phyloP scores from a whole-genome alignment of 2,329 filamentous ascomycete species.

The Byssochlamys sp. region DNA sequence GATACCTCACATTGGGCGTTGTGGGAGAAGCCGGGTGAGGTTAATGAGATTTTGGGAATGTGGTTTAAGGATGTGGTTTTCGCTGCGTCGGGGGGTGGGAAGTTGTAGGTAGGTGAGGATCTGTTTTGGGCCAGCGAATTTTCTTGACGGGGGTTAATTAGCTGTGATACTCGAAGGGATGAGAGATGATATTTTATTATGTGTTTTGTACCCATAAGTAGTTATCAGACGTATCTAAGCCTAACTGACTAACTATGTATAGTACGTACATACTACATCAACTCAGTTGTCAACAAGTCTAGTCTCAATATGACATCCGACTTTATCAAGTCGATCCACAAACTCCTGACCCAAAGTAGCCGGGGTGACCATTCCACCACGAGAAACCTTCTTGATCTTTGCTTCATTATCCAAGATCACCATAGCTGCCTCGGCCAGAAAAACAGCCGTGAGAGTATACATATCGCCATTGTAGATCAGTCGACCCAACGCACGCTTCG shows the following conservation, averaged over 20 bases:
- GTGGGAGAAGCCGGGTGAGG: constrained; percentile 59
- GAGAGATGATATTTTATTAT: no score
- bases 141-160: background rate
- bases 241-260: no score
- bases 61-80: constrained; percentile 56
- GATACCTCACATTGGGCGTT: constrained; percentile 72
- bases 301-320: constrained; percentile 34
- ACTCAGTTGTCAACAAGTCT: constrained; percentile 24
- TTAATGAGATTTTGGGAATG: constrained; percentile 58
- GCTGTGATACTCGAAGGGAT: no score
- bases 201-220: no score
- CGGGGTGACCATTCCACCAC: constrained; percentile 41
- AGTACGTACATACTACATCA: no score
- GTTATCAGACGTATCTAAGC: no score
- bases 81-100: constrained; percentile 34
- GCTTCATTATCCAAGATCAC: constrained; percentile 35
- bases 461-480: constrained; percentile 33
- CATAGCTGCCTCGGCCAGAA: constrained; percentile 38
- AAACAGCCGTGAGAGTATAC: constrained; percentile 36
- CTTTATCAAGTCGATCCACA: constrained; percentile 36
- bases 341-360: constrained; percentile 39
- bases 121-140: background rate
- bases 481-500: constrained; percentile 34
- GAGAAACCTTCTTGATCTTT: constrained; percentile 30
- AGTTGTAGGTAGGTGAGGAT: constrained; percentile 25